Evolutionary conservation across 2,329 filamentous ascomycete genomes (phyloP), one percentile per base, ranked within the genome.

Genomic region (Nemania sp.): DNA sequence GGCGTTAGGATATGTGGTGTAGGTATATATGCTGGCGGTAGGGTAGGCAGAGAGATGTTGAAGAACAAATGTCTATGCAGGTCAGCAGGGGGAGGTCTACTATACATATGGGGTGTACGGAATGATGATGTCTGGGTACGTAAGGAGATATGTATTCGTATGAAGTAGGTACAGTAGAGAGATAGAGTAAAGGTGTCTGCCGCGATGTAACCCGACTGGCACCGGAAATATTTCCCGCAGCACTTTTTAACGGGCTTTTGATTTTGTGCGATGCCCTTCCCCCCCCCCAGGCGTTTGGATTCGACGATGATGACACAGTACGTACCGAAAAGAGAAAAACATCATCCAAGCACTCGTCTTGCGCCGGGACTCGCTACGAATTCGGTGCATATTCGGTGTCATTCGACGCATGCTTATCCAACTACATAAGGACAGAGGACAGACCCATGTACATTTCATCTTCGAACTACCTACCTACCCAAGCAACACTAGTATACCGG

Each of bases 321-420:
- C 25, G 25, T n/a, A n/a, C n/a, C n/a, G n/a, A n/a, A n/a, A n/a
- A n/a, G n/a, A n/a, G n/a, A n/a, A n/a, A n/a, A n/a, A n/a, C n/a
- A n/a, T n/a, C n/a, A n/a, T 52, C 17, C 13, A 17, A 45, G 25
- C 32, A 50, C 54, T 34, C 50, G 37, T 45, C 49, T 47, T 52
- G 47, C 39, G 52, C 57, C 32, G 46, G 54, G 45, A 34, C 54
- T 61, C 54, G 48, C 54, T 61, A 57, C 49, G 34, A 55, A 46
- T 59, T 59, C 55, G 59, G 59, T 62, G 51, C 60, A 55, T 59
- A 62, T 59, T 62, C 52, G 60, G 60, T 55, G 51, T 32, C 59
- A 59, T 55, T 58, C 45, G 50, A 46, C 53, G 48, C 13, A 56
- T 43, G 58, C n/a, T n/a, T n/a, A n/a, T n/a, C n/a, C n/a, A n/a